Percentiles rank a stretch among this genome's conserved stretches.
These are phyloP conservation scores for Paecilomyces sp. DNA, from an alignment of 2,329 filamentous ascomycete species.

Conservation along the genomic window DNA sequence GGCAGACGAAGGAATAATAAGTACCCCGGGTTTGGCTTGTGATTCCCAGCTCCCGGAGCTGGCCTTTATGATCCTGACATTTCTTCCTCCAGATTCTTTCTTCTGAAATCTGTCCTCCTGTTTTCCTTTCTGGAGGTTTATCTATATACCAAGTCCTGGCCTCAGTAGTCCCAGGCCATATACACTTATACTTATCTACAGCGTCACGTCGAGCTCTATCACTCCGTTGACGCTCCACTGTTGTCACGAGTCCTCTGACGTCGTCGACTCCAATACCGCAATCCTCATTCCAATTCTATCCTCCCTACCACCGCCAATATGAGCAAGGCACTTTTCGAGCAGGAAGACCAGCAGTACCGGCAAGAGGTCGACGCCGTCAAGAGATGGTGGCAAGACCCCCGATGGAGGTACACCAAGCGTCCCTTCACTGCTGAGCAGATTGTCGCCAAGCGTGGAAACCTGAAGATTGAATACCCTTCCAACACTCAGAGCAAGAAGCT, in stretches of 20 bases:
- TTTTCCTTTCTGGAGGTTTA: conserved; percentile 1
- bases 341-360: conserved; percentile 67
- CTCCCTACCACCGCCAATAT: conserved; percentile 3
- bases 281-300: neutral
- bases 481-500: conserved; percentile 89
- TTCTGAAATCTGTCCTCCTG: neutral
- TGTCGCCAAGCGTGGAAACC: conserved; percentile 84
- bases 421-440: conserved; percentile 96
- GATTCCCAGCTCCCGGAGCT: conserved; percentile 8
- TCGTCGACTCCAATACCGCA: neutral
- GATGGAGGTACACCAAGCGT: conserved; percentile 89
- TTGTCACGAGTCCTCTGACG: conserved; percentile 1
- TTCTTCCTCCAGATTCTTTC: conserved; percentile 5
- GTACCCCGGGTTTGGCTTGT: conserved; percentile 24
- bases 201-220: neutral
- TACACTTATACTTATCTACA: neutral
- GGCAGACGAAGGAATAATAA: conserved; percentile 21
- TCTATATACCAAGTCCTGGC: neutral
- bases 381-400: conserved; percentile 85
- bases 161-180: neutral
- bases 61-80: conserved; percentile 3
- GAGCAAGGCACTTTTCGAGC: conserved; percentile 36
- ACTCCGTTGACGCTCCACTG: neutral
- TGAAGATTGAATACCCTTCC: conserved; percentile 87
- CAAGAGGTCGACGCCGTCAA: conserved; percentile 83